A percentile compares a stretch with the other conserved stretches of the same genome.
Evolutionary conservation across 2,329 filamentous ascomycete genomes (phyloP).

Genomic region (Scedosporium apiospermum): DNA sequence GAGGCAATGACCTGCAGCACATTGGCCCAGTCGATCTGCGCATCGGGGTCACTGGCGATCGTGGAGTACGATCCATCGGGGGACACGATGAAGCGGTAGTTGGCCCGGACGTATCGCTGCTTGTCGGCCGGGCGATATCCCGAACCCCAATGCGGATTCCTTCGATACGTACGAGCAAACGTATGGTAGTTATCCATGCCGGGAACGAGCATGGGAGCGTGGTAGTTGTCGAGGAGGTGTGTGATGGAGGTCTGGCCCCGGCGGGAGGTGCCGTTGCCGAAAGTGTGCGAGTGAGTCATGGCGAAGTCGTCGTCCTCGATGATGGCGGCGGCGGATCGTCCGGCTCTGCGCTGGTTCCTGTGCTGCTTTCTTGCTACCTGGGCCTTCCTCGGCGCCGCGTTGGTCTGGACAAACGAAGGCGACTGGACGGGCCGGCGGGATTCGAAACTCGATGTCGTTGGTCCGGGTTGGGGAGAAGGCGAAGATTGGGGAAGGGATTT

Average conservation of each 20-base stretch:
- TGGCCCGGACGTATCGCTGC: constrained; percentile 82
- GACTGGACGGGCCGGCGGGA: constrained; percentile 31
- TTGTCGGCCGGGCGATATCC: constrained; percentile 89
- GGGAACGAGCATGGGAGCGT: constrained; percentile 1
- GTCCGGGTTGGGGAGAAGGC: constrained; percentile 28
- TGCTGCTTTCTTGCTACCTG: constrained; percentile 75
- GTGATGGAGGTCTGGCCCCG: constrained; percentile 96
- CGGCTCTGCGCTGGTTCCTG: constrained; percentile 67
- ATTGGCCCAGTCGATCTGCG: constrained; percentile 81
- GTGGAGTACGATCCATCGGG: constrained; percentile 69
- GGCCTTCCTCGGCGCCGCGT: constrained; percentile 57
- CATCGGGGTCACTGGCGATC: constrained; percentile 78
- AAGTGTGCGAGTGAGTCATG: constrained; percentile 65
- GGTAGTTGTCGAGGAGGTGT: constrained; percentile 56
- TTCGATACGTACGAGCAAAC: constrained; percentile 48
- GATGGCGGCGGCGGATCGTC: constrained; percentile 33
- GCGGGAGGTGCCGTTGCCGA: constrained; percentile 53
- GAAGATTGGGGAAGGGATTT: constrained; percentile 41
- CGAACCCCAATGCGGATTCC: constrained; percentile 77
- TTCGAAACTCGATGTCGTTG: constrained; percentile 39
- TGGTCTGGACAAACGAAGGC: constrained; percentile 19
- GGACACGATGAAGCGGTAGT: constrained; percentile 93
- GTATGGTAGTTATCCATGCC: constrained; percentile 60
- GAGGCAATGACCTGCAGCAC: constrained; percentile 90
- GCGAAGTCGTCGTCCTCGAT: constrained; percentile 60